Evolutionary conservation across 1,139 yeast species (phyloP), one percentile per base, ranked within the genome.

Genomic region (Geotrichum aggregatum): DNA sequence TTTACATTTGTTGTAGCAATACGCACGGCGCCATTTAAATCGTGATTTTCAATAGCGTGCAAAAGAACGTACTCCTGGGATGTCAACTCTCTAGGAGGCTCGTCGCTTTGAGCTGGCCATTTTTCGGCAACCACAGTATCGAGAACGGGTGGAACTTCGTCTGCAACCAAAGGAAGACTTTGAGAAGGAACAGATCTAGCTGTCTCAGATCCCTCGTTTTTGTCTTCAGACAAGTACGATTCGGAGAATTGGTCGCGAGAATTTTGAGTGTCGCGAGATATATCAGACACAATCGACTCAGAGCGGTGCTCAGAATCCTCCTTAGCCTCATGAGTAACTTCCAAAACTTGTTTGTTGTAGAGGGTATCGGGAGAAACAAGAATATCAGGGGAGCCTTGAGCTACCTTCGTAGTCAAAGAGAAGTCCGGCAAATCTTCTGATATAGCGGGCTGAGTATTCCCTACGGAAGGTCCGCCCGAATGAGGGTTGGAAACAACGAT

Each of bases 21-120:
- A 10, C 48, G 47, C n/a, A 51, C 54, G 6, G 54, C 54, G 16
- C 45, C 49, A 11, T 47, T 49, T 41, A 51, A 16, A 38, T 51
- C 54, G 16, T 43, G 45, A 21, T 41, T 35, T 13, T 33, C 46
- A 30, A 51, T 36, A 6, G 50, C 50, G 6, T 30, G 16, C 24
- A 51, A 31, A 22, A 51, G 50, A 16, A 46, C 39, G 14, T 42
- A 34, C 36, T 51, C 54, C 6, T 42, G 30, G 13, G 44, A 38
- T 5, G 47, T 41, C 14, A 51, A 44, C n/a, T 44, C 47, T n/a
- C 47, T 39, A 13, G 24, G 21, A 33, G 21, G 19, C 13, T 42
- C 22, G n/a, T n/a, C n/a, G n/a, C n/a, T n/a, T n/a, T n/a, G n/a
- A n/a, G n/a, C n/a, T n/a, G n/a, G n/a, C n/a, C n/a, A n/a, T n/a